Evolutionary conservation across 495 filamentous ascomycete genomes (phyloP).

Genomic region (Neurospora terricola): DNA sequence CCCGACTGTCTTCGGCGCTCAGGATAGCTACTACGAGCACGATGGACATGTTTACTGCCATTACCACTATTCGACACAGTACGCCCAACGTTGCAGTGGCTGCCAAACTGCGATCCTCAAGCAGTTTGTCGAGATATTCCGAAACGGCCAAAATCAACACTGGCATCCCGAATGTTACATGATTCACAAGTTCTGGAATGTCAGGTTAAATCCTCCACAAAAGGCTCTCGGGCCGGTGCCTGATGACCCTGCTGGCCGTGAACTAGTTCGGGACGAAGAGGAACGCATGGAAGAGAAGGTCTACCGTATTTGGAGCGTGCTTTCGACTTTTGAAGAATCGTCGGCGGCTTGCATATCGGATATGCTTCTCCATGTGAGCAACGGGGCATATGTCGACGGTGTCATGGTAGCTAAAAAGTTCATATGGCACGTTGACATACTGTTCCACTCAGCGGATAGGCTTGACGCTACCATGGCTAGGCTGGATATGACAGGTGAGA

Average conservation of each 20-base stretch:
- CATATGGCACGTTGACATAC: constrained; percentile 88
- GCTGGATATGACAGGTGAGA: constrained; percentile 65
- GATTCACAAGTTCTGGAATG: constrained; percentile 99
- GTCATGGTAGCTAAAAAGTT: constrained; percentile 95
- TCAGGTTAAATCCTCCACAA: constrained; percentile 53
- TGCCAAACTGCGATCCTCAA: constrained; percentile 98
- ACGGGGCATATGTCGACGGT: constrained; percentile 90
- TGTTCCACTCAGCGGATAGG: constrained; percentile 82
- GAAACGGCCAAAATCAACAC: constrained; percentile 95
- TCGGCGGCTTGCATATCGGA: constrained; percentile 98
- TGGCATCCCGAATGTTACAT: constrained; percentile 99
- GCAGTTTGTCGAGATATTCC: constrained; percentile 98
- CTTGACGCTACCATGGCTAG: constrained; percentile 62
- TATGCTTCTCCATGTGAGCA: constrained; percentile 98
- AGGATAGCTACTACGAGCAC: constrained; percentile 98
- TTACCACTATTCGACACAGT: constrained; percentile 97
- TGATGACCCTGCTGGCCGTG: constrained; percentile 65
- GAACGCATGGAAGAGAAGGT: constrained; percentile 97
- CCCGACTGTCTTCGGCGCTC: constrained; percentile 92
- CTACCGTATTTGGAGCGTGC: constrained; percentile 93
- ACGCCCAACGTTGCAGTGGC: constrained; percentile 91
- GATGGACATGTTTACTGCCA: constrained; percentile 96
- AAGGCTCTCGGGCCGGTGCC: constrained; percentile 41
- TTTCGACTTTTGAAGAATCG: constrained; percentile 95
- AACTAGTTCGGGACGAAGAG: constrained; percentile 70